Evolutionary conservation across 1,284 basidiomycete species (phyloP).

Genomic region (Cutaneotrichosporon cyanovorans): DNA sequence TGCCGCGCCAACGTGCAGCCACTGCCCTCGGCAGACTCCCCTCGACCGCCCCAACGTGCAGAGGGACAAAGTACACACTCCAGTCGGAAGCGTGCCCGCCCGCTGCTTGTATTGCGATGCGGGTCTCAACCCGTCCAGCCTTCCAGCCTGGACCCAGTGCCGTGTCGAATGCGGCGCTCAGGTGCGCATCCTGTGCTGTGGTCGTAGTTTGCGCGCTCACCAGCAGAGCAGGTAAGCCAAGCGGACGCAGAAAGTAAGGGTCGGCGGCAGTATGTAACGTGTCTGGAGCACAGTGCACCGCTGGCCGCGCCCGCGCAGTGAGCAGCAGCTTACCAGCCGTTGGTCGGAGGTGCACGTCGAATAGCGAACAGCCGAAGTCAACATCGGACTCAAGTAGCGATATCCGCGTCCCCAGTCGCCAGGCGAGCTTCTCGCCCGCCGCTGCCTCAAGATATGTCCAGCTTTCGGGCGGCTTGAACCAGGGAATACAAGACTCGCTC

Average conservation of each 20-base stretch:
- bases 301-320: constrained; percentile 3
- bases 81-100: constrained; percentile 19
- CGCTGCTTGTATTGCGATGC: constrained; percentile 14
- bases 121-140: constrained; percentile 13
- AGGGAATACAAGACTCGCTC: constrained; percentile 1
- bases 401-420: constrained; percentile 13
- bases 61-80: constrained; percentile 32
- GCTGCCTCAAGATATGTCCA: constrained; percentile 14
- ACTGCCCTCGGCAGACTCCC: constrained; percentile 6
- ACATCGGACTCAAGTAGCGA: constrained; percentile 6
- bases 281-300: neutral
- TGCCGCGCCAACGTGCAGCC: constrained; percentile 12
- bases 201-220: constrained; percentile 13
- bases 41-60: constrained; percentile 3
- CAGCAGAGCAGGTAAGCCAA: constrained; percentile 24
- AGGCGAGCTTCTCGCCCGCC: constrained; percentile 19
- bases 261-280: neutral
- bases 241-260: constrained; percentile 16
- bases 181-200: constrained; percentile 16
- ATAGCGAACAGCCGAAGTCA: constrained; percentile 7
- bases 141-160: constrained; percentile 24
- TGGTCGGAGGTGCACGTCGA: constrained; percentile 11
- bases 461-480: constrained; percentile 5
- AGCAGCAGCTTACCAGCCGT: constrained; percentile 5
- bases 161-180: constrained; percentile 8